Evolutionary conservation across 1,139 yeast species (phyloP).

Genomic region (Geotrichum phurueaensis): DNA sequence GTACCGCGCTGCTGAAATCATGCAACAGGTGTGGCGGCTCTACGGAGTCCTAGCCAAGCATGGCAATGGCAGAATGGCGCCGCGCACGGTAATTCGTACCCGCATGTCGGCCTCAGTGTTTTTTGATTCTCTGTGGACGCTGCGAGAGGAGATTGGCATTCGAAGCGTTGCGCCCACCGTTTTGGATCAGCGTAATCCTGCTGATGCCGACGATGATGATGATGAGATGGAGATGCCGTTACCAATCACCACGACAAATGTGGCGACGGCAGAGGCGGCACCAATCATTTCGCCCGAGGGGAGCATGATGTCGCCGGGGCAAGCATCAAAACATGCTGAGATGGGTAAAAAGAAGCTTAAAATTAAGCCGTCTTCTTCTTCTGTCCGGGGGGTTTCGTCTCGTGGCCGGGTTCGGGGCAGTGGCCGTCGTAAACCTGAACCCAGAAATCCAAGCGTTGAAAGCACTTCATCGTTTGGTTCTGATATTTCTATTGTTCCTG

Average conservation of each 20-base stretch:
- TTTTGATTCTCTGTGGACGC: slow-evolving; percentile 78
- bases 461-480: neutral
- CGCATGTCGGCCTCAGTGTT: slow-evolving; percentile 90
- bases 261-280: neutral
- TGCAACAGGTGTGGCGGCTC: slow-evolving; percentile 90
- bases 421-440: neutral
- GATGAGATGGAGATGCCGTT: neutral
- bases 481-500: neutral
- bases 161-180: slow-evolving; percentile 36
- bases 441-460: neutral
- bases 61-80: slow-evolving; percentile 29
- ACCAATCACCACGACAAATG: neutral
- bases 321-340: neutral
- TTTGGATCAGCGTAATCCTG: slow-evolving; percentile 29
- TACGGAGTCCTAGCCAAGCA: slow-evolving; percentile 52
- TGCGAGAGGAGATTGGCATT: slow-evolving; percentile 75
- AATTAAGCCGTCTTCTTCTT: neutral
- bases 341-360: neutral
- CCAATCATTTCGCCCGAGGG: neutral
- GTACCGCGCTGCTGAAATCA: slow-evolving; percentile 84
- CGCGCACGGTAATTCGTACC: slow-evolving; percentile 53
- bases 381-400: neutral
- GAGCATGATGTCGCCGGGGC: neutral
- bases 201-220: slow-evolving; percentile 22
- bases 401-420: neutral